Evolutionary conservation across 257 asterid genomes (phyloP).

Genomic region (Verbascum thapsus): DNA sequence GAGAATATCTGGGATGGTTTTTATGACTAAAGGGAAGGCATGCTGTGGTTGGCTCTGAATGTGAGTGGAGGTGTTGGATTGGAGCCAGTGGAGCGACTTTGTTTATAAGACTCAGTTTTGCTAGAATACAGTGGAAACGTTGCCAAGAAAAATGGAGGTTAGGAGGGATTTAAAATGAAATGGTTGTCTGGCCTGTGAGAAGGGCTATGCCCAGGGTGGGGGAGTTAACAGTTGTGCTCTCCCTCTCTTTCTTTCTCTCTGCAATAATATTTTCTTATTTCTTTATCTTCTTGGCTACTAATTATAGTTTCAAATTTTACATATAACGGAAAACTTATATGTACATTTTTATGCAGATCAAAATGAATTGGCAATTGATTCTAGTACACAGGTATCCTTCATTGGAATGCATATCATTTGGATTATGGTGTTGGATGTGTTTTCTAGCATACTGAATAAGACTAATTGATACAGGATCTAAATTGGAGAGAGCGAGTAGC

Average conservation of each 20-base stretch:
- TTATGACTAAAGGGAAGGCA: conserved; percentile 1
- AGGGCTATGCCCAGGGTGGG: background rate
- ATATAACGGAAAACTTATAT: conserved; percentile 11
- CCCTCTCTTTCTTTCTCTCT: conserved; percentile 17
- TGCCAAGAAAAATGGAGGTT: conserved; percentile 7
- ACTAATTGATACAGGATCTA: conserved; percentile 46
- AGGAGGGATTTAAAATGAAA: conserved; percentile 13
- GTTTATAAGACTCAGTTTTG: background rate
- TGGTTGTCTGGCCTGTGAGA: background rate
- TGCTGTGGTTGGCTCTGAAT: background rate
- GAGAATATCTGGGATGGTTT: conserved; percentile 3
- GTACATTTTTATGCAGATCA: conserved; percentile 48
- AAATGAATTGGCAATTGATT: conserved; percentile 33
- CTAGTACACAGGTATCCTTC: conserved; percentile 55
- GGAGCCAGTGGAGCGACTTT: background rate
- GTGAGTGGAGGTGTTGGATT: conserved; percentile 14
- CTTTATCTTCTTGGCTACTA: conserved; percentile 12
- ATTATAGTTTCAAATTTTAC: conserved; percentile 8
- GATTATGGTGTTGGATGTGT: conserved; percentile 22
- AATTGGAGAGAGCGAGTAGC: conserved; percentile 80
- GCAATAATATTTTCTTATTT: background rate
- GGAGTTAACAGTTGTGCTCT: conserved; percentile 9
- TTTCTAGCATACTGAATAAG: conserved; percentile 26
- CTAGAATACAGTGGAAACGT: conserved; percentile 14
- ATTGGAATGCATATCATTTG: conserved; percentile 13